Evolutionary conservation across 108 stramenopile genomes (phyloP).

Genomic region (Skeletonema potamos): DNA sequence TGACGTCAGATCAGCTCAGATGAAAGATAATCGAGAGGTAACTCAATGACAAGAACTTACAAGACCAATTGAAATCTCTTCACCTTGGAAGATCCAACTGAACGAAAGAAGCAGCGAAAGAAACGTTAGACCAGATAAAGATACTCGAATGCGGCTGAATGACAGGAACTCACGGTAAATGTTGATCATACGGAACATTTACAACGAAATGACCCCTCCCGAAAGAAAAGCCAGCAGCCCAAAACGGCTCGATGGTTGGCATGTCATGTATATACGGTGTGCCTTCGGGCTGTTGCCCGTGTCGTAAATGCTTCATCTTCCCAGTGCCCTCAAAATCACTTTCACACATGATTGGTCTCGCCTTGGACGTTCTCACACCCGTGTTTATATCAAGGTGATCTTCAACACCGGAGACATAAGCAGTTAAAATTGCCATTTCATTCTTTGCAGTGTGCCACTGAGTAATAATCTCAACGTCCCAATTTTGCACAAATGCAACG

Average conservation of each 20-base stretch:
- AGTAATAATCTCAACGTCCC: slow-evolving; percentile 84
- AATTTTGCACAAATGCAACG: slow-evolving; percentile 82
- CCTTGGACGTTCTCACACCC: slow-evolving; percentile 43
- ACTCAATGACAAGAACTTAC: slow-evolving; percentile 44
- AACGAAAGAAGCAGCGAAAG: background rate
- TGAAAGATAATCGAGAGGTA: slow-evolving; percentile 49
- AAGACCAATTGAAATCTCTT: slow-evolving; percentile 85
- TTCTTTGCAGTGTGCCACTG: slow-evolving; percentile 83
- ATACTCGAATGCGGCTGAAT: slow-evolving; percentile 36
- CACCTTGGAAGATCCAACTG: slow-evolving; percentile 74
- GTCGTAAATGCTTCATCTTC: slow-evolving; percentile 61
- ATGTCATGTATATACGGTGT: slow-evolving; percentile 39
- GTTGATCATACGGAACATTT: slow-evolving; percentile 89
- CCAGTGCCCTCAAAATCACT: slow-evolving; percentile 57
- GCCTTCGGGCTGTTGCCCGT: slow-evolving; percentile 88
- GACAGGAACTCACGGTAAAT: slow-evolving; percentile 55
- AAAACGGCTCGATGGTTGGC: slow-evolving; percentile 89
- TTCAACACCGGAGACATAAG: slow-evolving; percentile 76
- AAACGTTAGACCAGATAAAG: background rate
- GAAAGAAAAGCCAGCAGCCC: slow-evolving; percentile 95
- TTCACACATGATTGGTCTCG: slow-evolving; percentile 83
- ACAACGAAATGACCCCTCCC: slow-evolving; percentile 83
- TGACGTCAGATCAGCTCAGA: background rate
- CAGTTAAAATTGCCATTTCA: slow-evolving; percentile 89
- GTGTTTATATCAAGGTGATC: slow-evolving; percentile 66